These are phyloP conservation scores for Lichtheimia corymbifera DNA, from an alignment of 371 early-diverging fungal species.

Conservation along the genomic window DNA sequence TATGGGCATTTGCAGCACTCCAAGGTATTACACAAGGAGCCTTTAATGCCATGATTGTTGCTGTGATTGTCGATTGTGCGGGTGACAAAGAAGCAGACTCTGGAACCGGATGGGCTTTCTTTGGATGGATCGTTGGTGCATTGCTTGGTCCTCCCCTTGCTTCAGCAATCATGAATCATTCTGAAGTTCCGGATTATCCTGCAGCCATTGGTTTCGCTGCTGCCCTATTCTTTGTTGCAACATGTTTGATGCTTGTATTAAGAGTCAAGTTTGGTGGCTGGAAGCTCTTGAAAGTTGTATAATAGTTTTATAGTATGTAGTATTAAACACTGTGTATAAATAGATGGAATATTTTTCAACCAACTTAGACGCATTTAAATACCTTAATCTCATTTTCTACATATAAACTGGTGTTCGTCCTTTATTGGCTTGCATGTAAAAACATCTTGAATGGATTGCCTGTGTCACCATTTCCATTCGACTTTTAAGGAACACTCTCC, in stretches of 20 bases:
- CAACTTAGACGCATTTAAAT: no score
- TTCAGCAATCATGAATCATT: conserved; percentile 37
- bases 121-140: conserved; percentile 50
- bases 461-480: no score
- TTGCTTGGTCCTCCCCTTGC: conserved; percentile 54
- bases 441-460: no score
- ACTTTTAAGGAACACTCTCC: no score
- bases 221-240: conserved; percentile 26
- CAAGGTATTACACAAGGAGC: conserved; percentile 45
- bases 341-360: no score
- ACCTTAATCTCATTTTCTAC: no score
- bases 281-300: conserved; percentile 13
- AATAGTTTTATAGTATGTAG: background rate
- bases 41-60: conserved; percentile 53
- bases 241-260: conserved; percentile 23
- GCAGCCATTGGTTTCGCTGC: conserved; percentile 24
- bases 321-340: no score
- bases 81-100: conserved; percentile 55
- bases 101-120: conserved; percentile 50
- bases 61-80: conserved; percentile 49
- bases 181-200: conserved; percentile 18
- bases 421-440: no score
- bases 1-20: conserved; percentile 42
- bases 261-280: conserved; percentile 34
- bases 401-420: no score